Base-by-base conservation (phyloP, 1,284 basidiomycete species). In the Volvariella volvacea region DNA sequence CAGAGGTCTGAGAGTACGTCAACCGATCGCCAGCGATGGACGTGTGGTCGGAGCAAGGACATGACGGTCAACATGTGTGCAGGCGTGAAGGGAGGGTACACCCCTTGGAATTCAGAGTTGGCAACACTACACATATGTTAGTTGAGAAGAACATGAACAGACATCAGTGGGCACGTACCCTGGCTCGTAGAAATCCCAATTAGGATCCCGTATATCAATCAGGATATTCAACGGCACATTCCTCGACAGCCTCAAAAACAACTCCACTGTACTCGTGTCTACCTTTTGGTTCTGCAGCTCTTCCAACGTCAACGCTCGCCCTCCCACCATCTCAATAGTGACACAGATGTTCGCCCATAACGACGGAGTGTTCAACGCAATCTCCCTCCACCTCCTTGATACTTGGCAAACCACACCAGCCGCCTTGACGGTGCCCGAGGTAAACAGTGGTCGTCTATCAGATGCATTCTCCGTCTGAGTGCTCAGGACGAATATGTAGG, bases 261-360 rank as follows among this genome's bases (percentile, higher is more conserved):
- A 53, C 6, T 50, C 53, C 43, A 73, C 55, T 49, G 62, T 60
- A 16, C 50, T 53, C 3, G 60, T 59, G 52, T 70, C 40, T 3
- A 46, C 6, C 12, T 38, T 4, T 57, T 22, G 70, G 53, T 25
- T 48, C 43, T 15, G 50, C 48, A 22, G 33, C 32, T 46, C 43
- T 40, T 32, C 42, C 33, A 33, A 8, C 38, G 41, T 39, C 15
- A 33, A 15, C 34, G 19, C 34, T 6, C 6, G 15, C 6, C 34
- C 34, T n/a, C 14, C 34, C 34, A 36, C 34, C 52, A 70, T 54
- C 41, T 65, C 68, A 28, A 63, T 56, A 2, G 73, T 71, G 36
- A 78, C 58, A 48, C 71, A 74, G 4, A 80, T 57, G 47, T 64
- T 73, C 10, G 72, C 72, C 76, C 77, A 80, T 14, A 81, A 55